Percentiles rank a stretch among this genome's conserved stretches.
Conservation (phyloP, 208 protist species). For the Acanthamoeba royreba region DNA sequence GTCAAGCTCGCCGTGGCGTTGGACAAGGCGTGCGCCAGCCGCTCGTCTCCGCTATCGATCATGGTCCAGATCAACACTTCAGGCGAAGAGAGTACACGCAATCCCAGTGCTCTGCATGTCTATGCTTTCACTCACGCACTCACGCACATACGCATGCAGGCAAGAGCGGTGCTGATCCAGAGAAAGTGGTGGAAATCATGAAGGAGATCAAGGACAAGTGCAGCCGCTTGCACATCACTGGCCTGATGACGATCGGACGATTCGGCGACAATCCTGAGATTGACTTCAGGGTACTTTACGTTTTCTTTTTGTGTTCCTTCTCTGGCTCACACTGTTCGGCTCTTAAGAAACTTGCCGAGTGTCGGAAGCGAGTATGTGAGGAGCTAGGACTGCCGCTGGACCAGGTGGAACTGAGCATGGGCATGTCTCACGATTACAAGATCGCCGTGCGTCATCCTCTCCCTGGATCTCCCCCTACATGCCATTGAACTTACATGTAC, state of each 20-base stretch:
- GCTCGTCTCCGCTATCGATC: conserved; percentile 73
- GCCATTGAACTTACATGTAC: no score
- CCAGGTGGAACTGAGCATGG: conserved; percentile 91
- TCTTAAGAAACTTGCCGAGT: conserved; percentile 54
- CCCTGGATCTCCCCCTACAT: neutral
- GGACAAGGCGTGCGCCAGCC: conserved; percentile 67
- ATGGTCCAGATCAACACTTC: conserved; percentile 94
- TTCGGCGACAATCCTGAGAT: conserved; percentile 70
- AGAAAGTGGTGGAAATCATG: conserved; percentile 79
- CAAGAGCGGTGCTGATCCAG: conserved; percentile 87
- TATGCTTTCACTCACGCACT: neutral
- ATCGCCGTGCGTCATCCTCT: conserved; percentile 77
- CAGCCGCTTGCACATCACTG: conserved; percentile 73
- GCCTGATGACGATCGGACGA: conserved; percentile 97
- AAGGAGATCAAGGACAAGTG: conserved; percentile 82
- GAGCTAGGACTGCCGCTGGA: conserved; percentile 66
- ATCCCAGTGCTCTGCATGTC: neutral
- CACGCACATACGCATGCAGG: neutral
- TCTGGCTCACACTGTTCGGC: neutral
- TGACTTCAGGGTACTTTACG: conserved; percentile 87
- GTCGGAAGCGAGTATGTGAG: conserved; percentile 77
- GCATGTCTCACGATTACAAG: conserved; percentile 94
- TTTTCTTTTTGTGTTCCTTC: neutral
- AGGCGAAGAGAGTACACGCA: conserved; percentile 82
- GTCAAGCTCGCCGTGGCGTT: conserved; percentile 88